These are phyloP conservation scores for Rutstroemia sp. DNA, from an alignment of 2,329 filamentous ascomycete genomes.

Conservation along the genomic window DNA sequence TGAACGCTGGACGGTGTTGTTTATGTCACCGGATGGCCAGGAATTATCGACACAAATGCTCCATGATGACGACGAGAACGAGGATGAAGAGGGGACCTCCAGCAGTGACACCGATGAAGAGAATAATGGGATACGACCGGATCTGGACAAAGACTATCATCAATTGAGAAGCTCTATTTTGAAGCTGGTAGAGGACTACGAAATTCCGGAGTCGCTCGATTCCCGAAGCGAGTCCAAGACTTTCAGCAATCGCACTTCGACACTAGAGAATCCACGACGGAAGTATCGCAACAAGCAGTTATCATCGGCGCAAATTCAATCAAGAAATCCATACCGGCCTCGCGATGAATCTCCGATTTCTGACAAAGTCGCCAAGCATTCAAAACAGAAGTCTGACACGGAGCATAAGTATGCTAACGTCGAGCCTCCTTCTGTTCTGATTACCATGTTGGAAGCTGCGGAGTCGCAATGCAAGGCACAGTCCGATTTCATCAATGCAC, in stretches of 20 bases:
- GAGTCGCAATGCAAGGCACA: conserved; percentile 69
- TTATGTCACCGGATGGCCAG: conserved; percentile 67
- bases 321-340: conserved; percentile 49
- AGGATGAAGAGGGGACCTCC: conserved; percentile 58
- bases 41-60: conserved; percentile 63
- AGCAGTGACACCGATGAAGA: conserved; percentile 54
- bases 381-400: conserved; percentile 16
- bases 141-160: conserved; percentile 72
- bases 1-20: conserved; percentile 76
- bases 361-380: conserved; percentile 16
- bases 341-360: conserved; percentile 14
- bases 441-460: conserved; percentile 69
- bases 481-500: conserved; percentile 76
- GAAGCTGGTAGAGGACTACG: conserved; percentile 74
- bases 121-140: conserved; percentile 46
- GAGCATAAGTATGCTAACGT: conserved; percentile 34
- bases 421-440: conserved; percentile 44
- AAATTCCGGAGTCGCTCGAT: conserved; percentile 63
- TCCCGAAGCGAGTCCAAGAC: conserved; percentile 51
- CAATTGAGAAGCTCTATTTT: conserved; percentile 73
- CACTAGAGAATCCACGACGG: conserved; percentile 41
- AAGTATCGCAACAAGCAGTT: conserved; percentile 51
- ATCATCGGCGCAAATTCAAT: conserved; percentile 41
- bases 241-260: conserved; percentile 62
- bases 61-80: conserved; percentile 57